phyloP scores from a whole-genome alignment of 225 moss, liverwort and hornwort species.

The Sphagnum tenellum region DNA sequence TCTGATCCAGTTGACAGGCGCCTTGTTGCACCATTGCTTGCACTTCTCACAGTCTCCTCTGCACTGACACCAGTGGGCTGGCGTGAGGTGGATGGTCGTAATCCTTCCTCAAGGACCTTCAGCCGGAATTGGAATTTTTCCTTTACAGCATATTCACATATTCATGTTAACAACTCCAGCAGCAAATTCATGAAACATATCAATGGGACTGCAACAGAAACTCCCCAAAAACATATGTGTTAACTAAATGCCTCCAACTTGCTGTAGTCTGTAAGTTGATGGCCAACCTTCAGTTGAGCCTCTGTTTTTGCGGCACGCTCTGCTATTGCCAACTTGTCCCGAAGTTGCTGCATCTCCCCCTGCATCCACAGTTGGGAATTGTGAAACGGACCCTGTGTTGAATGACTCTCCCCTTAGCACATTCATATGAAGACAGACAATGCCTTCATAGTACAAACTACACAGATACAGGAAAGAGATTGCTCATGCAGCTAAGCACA shows the following conservation, averaged over 20 bases:
- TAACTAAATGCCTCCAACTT: too few species aligned
- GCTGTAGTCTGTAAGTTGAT: background rate
- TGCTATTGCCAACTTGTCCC: slow-evolving; percentile 12
- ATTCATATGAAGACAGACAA: background rate
- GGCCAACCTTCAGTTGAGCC: slow-evolving; percentile 12
- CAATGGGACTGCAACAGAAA: too few species aligned
- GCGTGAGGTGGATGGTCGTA: background rate
- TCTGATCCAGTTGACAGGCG: slow-evolving; percentile 7
- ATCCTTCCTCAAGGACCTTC: slow-evolving; percentile 16
- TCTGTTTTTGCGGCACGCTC: slow-evolving; percentile 13
- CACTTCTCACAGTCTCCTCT: too few species aligned
- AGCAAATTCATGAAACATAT: too few species aligned
- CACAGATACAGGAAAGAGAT: background rate
- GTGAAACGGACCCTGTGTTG: too few species aligned
- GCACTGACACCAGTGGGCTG: too few species aligned
- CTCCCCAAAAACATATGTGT: too few species aligned
- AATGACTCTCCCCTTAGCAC: too few species aligned
- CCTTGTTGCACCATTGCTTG: too few species aligned
- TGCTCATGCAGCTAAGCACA: too few species aligned
- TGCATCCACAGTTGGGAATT: background rate
- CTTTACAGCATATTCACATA: slow-evolving; percentile 1
- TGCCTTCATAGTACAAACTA: background rate
- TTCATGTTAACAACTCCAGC: too few species aligned
- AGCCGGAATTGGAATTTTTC: slow-evolving; percentile 15
- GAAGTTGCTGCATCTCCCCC: slow-evolving; percentile 21